Evolutionary conservation across 345 rosid genomes (phyloP).

Genomic region (Eucalyptus fibrosa): DNA sequence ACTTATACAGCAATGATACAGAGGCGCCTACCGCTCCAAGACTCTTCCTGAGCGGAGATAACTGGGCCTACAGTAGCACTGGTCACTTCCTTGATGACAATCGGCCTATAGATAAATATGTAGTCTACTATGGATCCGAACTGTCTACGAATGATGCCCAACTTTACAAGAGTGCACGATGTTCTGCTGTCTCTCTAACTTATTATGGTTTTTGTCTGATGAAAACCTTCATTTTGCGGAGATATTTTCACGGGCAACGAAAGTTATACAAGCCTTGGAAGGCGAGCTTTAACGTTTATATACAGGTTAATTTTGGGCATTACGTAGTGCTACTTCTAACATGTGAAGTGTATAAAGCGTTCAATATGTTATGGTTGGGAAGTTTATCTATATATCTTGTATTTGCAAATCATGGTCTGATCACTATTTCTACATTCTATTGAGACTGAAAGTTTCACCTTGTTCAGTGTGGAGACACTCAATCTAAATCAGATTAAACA

Average conservation of each 20-base stretch:
- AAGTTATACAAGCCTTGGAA: conserved; percentile 30
- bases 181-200: conserved; percentile 33
- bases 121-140: background rate
- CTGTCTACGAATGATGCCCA: too few relatives aligned
- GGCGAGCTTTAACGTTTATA: conserved; percentile 43
- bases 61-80: conserved; percentile 46
- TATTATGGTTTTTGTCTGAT: conserved; percentile 32
- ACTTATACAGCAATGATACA: conserved; percentile 8
- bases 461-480: background rate
- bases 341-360: background rate
- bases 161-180: conserved; percentile 25
- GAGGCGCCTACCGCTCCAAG: conserved; percentile 1
- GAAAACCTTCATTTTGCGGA: conserved; percentile 78
- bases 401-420: background rate
- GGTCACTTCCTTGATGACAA: conserved; percentile 33
- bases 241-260: conserved; percentile 24
- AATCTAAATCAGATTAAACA: too few relatives aligned
- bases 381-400: background rate
- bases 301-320: conserved; percentile 29
- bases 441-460: background rate
- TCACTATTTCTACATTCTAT: background rate
- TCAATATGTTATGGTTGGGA: background rate
- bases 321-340: background rate
- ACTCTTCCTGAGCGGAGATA: background rate
- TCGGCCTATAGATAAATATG: background rate